Evolutionary conservation across 805 yeast species (phyloP).

Genomic region (Monosporozyma aquatica): DNA sequence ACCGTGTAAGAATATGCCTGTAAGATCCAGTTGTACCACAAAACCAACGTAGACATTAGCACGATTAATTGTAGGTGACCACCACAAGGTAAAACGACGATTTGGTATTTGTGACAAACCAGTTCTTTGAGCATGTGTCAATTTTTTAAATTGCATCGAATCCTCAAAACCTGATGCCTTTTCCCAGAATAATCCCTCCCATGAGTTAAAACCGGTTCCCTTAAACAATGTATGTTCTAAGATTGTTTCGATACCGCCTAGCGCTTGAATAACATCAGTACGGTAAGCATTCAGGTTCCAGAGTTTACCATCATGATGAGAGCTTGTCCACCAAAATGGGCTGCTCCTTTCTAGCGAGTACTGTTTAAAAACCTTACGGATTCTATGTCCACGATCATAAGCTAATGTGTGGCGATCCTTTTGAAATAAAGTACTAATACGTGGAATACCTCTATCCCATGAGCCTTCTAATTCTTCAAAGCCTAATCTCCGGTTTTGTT

Average conservation of each 20-base stretch:
- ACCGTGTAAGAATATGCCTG: conserved; percentile 96
- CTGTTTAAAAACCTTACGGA: conserved; percentile 69
- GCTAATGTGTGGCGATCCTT: conserved; percentile 92
- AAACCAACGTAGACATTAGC: conserved; percentile 98
- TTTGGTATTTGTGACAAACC: conserved; percentile 97
- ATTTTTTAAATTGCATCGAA: conserved; percentile 83
- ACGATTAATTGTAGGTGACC: conserved; percentile 98
- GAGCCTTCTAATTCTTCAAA: conserved; percentile 89
- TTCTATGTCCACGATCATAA: conserved; percentile 86
- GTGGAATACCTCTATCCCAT: conserved; percentile 96
- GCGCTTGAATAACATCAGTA: conserved; percentile 91
- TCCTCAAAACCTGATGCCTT: conserved; percentile 96
- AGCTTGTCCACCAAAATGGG: conserved; percentile 95
- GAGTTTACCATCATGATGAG: conserved; percentile 87
- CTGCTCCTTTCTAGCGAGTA: conserved; percentile 62
- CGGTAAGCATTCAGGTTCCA: conserved; percentile 92
- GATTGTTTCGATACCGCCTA: conserved; percentile 95
- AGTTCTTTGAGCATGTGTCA: conserved; percentile 95
- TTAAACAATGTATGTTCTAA: conserved; percentile 89
- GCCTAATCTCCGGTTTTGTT: conserved; percentile 75
- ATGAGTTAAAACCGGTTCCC: conserved; percentile 94
- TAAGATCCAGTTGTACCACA: conserved; percentile 87
- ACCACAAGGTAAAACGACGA: conserved; percentile 94
- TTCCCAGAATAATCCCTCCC: conserved; percentile 99
- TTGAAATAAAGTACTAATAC: conserved; percentile 90